Evolutionary conservation across 2,329 filamentous ascomycete species (phyloP).

Genomic region (Lithohypha guttulata): DNA sequence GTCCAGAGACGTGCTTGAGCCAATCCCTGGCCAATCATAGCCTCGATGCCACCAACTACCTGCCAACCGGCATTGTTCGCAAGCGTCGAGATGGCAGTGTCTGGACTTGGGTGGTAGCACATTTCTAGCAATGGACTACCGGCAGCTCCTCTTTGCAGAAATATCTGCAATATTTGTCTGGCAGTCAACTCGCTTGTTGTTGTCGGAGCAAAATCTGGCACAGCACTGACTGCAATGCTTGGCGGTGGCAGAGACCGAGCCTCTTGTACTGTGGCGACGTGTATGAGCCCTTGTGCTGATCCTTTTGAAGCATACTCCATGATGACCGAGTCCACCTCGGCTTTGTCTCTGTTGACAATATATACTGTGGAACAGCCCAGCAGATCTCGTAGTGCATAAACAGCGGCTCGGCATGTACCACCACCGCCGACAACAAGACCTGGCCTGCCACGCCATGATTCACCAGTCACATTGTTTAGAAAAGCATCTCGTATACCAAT

Average conservation of each 20-base stretch:
- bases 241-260: constrained; percentile 48
- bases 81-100: constrained; percentile 54
- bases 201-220: constrained; percentile 64
- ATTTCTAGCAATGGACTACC: constrained; percentile 62
- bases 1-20: constrained; percentile 58
- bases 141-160: constrained; percentile 39
- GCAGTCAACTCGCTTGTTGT: constrained; percentile 52
- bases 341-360: constrained; percentile 61
- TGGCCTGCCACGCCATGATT: constrained; percentile 47
- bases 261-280: constrained; percentile 52
- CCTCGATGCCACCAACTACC: constrained; percentile 65
- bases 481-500: constrained; percentile 68
- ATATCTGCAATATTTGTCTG: constrained; percentile 39
- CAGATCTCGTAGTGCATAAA: constrained; percentile 63
- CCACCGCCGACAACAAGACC: constrained; percentile 68
- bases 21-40: constrained; percentile 65
- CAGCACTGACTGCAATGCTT: constrained; percentile 59
- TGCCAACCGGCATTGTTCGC: constrained; percentile 56
- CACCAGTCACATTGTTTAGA: constrained; percentile 35
- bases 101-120: constrained; percentile 68
- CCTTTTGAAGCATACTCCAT: constrained; percentile 50
- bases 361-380: constrained; percentile 60
- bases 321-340: constrained; percentile 58
- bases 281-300: constrained; percentile 49
- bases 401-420: constrained; percentile 64